A percentile compares a stretch with the other conserved stretches of the same genome.
Conservation (phyloP, 108 stramenopile genomes). For the Pseudonitzschia pungens region DNA sequence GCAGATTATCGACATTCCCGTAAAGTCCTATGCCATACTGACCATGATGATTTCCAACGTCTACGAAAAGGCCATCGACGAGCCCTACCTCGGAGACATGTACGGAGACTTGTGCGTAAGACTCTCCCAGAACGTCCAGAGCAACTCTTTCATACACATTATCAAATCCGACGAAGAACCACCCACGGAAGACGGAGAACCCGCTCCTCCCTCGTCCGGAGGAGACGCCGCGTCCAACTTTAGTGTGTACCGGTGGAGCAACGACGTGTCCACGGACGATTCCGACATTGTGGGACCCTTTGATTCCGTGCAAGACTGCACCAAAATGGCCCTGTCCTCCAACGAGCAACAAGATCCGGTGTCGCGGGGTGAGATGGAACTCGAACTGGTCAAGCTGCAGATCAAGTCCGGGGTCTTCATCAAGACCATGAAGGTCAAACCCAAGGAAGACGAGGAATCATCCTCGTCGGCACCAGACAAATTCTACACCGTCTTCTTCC, state of each 20-base stretch:
- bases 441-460: conserved; percentile 31
- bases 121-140: conserved; percentile 56
- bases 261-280: conserved; percentile 77
- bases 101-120: conserved; percentile 87
- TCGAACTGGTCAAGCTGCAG: conserved; percentile 67
- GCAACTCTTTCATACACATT: conserved; percentile 63
- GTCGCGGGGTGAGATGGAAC: conserved; percentile 72
- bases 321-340: conserved; percentile 56
- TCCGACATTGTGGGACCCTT: conserved; percentile 79
- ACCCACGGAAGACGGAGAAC: conserved; percentile 59
- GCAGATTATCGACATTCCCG: conserved; percentile 82
- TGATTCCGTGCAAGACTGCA: conserved; percentile 48
- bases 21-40: conserved; percentile 71
- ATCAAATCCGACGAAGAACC: conserved; percentile 85
- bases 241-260: conserved; percentile 73
- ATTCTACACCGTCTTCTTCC: conserved; percentile 81
- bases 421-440: conserved; percentile 61
- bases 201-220: conserved; percentile 35
- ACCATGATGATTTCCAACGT: conserved; percentile 69
- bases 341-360: conserved; percentile 40
- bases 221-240: conserved; percentile 29
- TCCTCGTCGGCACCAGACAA: conserved; percentile 15
- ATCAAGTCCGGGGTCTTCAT: conserved; percentile 75
- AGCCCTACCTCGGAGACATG: conserved; percentile 88
- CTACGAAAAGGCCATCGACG: conserved; percentile 92